phyloP scores from a whole-genome alignment of 148 eudicot species.

The Mesembryanthemum crystallinum region DNA sequence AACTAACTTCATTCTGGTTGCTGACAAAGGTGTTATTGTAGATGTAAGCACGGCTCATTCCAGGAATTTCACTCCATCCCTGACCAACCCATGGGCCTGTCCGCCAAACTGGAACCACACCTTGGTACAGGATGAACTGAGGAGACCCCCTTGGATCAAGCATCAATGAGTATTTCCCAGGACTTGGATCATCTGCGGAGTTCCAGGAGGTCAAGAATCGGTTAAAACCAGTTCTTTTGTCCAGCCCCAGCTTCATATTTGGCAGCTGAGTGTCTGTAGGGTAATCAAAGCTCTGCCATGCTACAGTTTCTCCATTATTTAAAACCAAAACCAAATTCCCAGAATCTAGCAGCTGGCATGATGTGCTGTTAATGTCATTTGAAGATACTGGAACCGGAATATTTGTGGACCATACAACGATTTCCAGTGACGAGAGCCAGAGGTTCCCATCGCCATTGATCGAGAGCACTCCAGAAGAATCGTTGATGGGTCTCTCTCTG shows the following conservation, averaged over 20 bases:
- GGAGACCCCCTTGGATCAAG: too few relatives aligned
- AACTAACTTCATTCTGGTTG: conserved; percentile 29
- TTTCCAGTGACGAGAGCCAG: conserved; percentile 11
- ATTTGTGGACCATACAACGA: conserved; percentile 39
- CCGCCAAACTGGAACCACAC: conserved; percentile 31
- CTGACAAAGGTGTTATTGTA: conserved; percentile 29
- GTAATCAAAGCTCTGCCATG: conserved; percentile 63
- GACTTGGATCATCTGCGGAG: conserved; percentile 40
- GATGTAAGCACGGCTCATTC: conserved; percentile 31
- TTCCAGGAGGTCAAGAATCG: conserved; percentile 46
- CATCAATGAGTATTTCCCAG: too few relatives aligned
- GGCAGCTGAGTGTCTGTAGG: conserved; percentile 42
- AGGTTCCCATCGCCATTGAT: conserved; percentile 29
- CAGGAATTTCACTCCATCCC: conserved; percentile 44
- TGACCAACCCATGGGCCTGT: conserved; percentile 51
- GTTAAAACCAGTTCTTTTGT: conserved; percentile 36
- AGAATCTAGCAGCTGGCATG: conserved; percentile 33
- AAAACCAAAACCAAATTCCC: conserved; percentile 39
- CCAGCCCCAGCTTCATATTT: conserved; percentile 40
- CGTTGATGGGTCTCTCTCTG: conserved; percentile 34
- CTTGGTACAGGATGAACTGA: conserved; percentile 41
- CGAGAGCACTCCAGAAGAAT: conserved; percentile 24
- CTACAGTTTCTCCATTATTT: conserved; percentile 10
- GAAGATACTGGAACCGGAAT: conserved; percentile 9
- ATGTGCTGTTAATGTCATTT: conserved; percentile 2